Evolutionary conservation across 2,329 filamentous ascomycete species (phyloP).

Genomic region (Diaporthe sp.): DNA sequence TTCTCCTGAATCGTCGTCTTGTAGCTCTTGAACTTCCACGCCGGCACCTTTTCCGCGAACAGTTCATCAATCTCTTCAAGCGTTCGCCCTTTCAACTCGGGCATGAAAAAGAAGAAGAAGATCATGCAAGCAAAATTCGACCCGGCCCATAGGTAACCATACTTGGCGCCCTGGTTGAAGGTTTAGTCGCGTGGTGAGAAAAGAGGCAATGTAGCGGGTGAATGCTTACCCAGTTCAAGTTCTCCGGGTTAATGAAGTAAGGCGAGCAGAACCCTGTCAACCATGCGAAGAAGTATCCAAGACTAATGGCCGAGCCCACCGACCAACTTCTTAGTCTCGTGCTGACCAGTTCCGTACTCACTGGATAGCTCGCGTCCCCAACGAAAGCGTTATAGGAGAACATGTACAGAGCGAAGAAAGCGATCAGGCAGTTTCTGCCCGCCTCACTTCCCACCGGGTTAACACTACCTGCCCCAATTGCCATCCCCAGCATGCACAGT

Average conservation of each 20-base stretch:
- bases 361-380: constrained; percentile 57
- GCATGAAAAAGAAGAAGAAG: constrained; percentile 51
- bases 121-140: constrained; percentile 49
- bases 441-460: constrained; percentile 43
- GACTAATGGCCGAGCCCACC: constrained; percentile 62
- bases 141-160: constrained; percentile 59
- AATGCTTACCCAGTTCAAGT: constrained; percentile 54
- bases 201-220: background rate
- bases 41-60: constrained; percentile 47
- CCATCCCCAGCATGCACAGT: constrained; percentile 60
- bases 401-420: constrained; percentile 52
- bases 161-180: constrained; percentile 54
- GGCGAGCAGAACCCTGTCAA: constrained; percentile 60
- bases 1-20: constrained; percentile 47
- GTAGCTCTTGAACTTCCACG: constrained; percentile 49
- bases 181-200: background rate
- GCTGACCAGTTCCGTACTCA: constrained; percentile 47
- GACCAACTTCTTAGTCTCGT: constrained; percentile 61
- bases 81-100: constrained; percentile 50
- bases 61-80: constrained; percentile 52
- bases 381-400: constrained; percentile 56
- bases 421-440: constrained; percentile 53
- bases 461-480: constrained; percentile 49
- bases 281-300: constrained; percentile 63
- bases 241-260: constrained; percentile 61